Evolutionary conservation across 805 yeast genomes (phyloP).

Genomic region (Candida ulmi): DNA sequence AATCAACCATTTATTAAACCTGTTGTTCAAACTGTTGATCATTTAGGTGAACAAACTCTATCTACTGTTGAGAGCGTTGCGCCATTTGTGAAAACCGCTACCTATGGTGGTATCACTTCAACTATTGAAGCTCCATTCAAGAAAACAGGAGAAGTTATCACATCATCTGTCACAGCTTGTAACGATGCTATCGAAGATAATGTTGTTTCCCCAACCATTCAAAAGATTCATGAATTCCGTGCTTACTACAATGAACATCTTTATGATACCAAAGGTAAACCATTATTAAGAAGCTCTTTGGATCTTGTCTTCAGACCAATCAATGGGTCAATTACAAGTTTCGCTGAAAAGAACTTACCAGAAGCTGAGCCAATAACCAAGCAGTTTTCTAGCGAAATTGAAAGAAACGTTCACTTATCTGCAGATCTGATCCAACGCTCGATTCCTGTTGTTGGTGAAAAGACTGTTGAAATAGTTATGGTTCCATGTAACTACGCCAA

Average conservation of each 20-base stretch:
- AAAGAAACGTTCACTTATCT: constrained; percentile 42
- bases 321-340: constrained; percentile 45
- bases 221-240: constrained; percentile 42
- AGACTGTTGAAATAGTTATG: constrained; percentile 22
- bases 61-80: constrained; percentile 47
- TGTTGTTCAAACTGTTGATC: constrained; percentile 43
- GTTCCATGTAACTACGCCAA: constrained; percentile 30
- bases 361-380: constrained; percentile 34
- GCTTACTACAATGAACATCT: constrained; percentile 43
- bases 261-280: constrained; percentile 56
- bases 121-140: constrained; percentile 48
- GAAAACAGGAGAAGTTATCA: constrained; percentile 34
- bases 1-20: constrained; percentile 34
- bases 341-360: constrained; percentile 42
- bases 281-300: constrained; percentile 52
- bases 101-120: constrained; percentile 42
- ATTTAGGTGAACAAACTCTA: constrained; percentile 50
- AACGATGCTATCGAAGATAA: constrained; percentile 27
- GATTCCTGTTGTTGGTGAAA: constrained; percentile 27
- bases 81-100: constrained; percentile 55
- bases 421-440: constrained; percentile 34
- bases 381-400: constrained; percentile 50
- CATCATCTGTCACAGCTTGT: constrained; percentile 30
- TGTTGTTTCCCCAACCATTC: constrained; percentile 43
- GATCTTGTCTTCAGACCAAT: constrained; percentile 61